A percentile compares a stretch with the other conserved stretches of the same genome.
These are phyloP conservation scores for Stellera chamaejasme DNA, from an alignment of 345 rosid genomes.

Conservation along the genomic window DNA sequence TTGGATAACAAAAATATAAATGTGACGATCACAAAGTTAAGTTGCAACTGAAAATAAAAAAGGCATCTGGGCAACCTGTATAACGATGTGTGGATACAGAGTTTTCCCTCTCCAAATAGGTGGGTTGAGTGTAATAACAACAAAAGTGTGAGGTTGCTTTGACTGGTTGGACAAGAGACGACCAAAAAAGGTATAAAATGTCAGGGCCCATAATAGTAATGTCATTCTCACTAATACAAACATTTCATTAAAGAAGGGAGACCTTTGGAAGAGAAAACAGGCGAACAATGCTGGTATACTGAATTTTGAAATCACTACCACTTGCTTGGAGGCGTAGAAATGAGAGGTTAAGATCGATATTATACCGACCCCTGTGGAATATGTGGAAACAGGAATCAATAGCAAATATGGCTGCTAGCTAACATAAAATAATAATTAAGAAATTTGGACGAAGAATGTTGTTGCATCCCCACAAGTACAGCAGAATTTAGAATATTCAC, in stretches of 20 bases:
- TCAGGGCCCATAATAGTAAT: background rate
- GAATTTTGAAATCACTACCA: constrained; percentile 93
- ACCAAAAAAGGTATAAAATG: background rate
- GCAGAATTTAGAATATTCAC: constrained; percentile 18
- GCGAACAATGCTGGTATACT: constrained; percentile 88
- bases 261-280: constrained; percentile 91
- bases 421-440: too few species aligned
- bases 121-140: constrained; percentile 78
- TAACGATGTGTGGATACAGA: constrained; percentile 73
- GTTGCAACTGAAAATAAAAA: background rate
- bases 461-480: too few species aligned
- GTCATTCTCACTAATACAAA: background rate
- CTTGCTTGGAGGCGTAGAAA: constrained; percentile 82
- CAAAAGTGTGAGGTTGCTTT: constrained; percentile 87
- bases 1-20: constrained; percentile 1
- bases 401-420: too few species aligned
- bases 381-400: too few species aligned
- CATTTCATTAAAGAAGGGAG: background rate
- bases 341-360: constrained; percentile 82
- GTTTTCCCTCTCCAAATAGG: constrained; percentile 92
- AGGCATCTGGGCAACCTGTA: constrained; percentile 46
- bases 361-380: constrained; percentile 77
- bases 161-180: constrained; percentile 37
- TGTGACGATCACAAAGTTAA: background rate
- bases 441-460: background rate